Percentiles rank a stretch among this genome's conserved stretches.
These are phyloP conservation scores for Heracleum sosnowskyi DNA, from an alignment of 129 eudicot species.

Conservation along the genomic window DNA sequence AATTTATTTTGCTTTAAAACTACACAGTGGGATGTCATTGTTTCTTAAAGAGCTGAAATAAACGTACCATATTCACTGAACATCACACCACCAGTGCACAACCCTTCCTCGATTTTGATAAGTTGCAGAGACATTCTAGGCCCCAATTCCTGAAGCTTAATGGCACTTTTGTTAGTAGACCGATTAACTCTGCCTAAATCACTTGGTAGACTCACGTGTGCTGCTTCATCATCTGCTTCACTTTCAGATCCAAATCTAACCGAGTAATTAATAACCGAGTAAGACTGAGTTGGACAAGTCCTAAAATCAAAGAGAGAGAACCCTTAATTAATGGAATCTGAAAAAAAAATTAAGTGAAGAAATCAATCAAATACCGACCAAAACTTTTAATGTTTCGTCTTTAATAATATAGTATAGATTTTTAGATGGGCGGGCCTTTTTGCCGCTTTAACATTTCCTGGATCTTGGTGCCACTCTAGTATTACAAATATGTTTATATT, in stretches of 20 bases:
- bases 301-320: no score
- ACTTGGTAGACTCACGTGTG: constrained; percentile 67
- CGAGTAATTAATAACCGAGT: no score
- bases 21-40: not conserved
- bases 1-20: not conserved
- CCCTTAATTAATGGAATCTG: no score
- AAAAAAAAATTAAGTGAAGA: no score
- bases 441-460: no score
- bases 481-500: no score
- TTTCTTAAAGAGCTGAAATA: not conserved
- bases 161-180: constrained; percentile 87
- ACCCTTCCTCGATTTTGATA: constrained; percentile 78
- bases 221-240: constrained; percentile 94
- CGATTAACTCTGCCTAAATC: constrained; percentile 79
- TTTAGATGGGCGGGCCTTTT: no score
- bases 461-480: no score
- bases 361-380: no score
- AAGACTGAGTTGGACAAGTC: no score
- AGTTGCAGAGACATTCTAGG: constrained; percentile 95
- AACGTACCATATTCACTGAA: constrained; percentile 59
- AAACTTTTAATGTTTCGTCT: no score
- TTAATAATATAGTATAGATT: no score
- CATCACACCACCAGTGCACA: constrained; percentile 76
- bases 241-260: constrained; percentile 99
- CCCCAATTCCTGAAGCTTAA: constrained; percentile 96